A percentile compares a stretch with the other conserved stretches of the same genome.
These are phyloP conservation scores for Metroxylon sagu DNA, from an alignment of 176 grass and related monocot species.

Conservation along the genomic window DNA sequence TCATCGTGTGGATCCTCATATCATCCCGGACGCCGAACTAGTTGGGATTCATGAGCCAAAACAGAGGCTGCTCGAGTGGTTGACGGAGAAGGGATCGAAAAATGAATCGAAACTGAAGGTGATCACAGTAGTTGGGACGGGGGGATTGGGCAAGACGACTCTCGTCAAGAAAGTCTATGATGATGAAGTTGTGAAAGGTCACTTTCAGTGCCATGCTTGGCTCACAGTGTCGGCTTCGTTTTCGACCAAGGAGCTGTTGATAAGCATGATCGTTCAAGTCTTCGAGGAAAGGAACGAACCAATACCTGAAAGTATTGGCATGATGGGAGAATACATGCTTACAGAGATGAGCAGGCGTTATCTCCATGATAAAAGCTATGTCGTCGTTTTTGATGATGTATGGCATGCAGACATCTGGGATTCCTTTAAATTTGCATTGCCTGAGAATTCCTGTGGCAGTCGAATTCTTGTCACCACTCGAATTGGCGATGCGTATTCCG, in stretches of 20 bases:
- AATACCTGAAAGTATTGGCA: slow-evolving; percentile 15
- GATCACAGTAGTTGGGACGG: slow-evolving; percentile 24
- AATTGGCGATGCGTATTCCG: neutral
- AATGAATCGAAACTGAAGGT: slow-evolving; percentile 1
- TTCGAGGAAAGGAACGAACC: slow-evolving; percentile 1
- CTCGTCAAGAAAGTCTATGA: slow-evolving; percentile 21
- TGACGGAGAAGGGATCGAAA: neutral
- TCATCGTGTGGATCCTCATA: slow-evolving; percentile 12
- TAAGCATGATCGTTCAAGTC: slow-evolving; percentile 18
- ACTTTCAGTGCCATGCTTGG: slow-evolving; percentile 21
- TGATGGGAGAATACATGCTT: slow-evolving; percentile 12
- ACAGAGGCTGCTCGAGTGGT: slow-evolving; percentile 8
- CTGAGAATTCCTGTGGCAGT: slow-evolving; percentile 9
- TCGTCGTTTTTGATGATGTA: slow-evolving; percentile 32
- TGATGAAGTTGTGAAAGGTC: slow-evolving; percentile 7
- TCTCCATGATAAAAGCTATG: slow-evolving; percentile 22
- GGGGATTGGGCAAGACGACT: slow-evolving; percentile 30
- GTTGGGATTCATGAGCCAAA: slow-evolving; percentile 14
- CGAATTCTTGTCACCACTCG: slow-evolving; percentile 19
- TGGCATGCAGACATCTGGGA: slow-evolving; percentile 20
- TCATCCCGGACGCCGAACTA: slow-evolving; percentile 17
- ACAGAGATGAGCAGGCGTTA: slow-evolving; percentile 2
- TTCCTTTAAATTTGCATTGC: slow-evolving; percentile 23
- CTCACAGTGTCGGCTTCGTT: slow-evolving; percentile 9
- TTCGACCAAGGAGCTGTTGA: slow-evolving; percentile 8